Conservation (phyloP, 2,329 filamentous ascomycete species). For the Basipetospora chlamydospora region DNA sequence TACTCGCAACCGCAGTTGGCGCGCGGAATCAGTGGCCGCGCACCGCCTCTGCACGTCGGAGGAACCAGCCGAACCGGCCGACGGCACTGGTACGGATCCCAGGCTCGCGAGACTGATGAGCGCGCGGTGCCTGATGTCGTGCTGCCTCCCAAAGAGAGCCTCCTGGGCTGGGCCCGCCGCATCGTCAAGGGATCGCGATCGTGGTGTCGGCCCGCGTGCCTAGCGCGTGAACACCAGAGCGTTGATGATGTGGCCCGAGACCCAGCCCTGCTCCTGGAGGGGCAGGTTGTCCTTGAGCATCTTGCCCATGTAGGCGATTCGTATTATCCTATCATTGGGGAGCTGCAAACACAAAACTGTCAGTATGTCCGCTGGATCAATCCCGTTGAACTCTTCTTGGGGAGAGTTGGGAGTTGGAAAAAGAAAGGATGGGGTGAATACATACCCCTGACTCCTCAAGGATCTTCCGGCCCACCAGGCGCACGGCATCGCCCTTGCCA, state of each 20-base stretch:
- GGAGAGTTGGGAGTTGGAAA: not conserved
- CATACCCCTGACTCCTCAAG: slow-evolving; percentile 49
- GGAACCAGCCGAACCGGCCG: too few species aligned
- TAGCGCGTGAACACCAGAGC: slow-evolving; percentile 44
- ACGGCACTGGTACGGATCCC: too few species aligned
- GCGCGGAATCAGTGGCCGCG: too few species aligned
- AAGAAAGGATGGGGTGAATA: slow-evolving; percentile 9
- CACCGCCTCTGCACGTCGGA: too few species aligned
- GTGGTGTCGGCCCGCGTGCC: too few species aligned
- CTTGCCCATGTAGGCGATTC: slow-evolving; percentile 68
- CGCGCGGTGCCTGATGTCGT: too few species aligned
- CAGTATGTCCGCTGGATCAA: too few species aligned
- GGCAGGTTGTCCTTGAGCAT: slow-evolving; percentile 56
- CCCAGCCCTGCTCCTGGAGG: slow-evolving; percentile 59
- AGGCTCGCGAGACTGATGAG: too few species aligned
- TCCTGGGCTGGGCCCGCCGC: not conserved
- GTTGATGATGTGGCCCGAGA: slow-evolving; percentile 60
- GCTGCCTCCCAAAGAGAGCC: too few species aligned
- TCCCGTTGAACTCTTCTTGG: too few species aligned
- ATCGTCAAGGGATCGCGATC: not conserved
- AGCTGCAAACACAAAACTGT: too few species aligned
- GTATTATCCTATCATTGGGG: slow-evolving; percentile 41
- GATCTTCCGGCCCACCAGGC: slow-evolving; percentile 46
- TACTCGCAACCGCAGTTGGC: too few species aligned
- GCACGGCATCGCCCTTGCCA: slow-evolving; percentile 47